Conservation (phyloP, 495 filamentous ascomycete species). For the Acidiella bohemica region DNA sequence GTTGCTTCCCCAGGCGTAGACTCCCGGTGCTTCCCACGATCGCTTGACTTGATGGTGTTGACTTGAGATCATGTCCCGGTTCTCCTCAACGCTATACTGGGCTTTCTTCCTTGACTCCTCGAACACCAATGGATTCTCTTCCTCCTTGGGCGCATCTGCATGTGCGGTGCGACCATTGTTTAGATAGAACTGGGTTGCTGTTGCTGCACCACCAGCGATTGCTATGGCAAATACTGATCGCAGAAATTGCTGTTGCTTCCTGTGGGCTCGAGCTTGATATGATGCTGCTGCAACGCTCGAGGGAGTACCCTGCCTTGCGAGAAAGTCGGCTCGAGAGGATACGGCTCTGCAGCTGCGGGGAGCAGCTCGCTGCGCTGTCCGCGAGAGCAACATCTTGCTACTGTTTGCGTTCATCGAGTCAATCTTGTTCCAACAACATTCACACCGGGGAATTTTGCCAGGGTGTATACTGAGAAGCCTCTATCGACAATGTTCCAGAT, state of each 20-base stretch:
- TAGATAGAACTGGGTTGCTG: constrained; percentile 13
- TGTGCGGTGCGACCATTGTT: constrained; percentile 24
- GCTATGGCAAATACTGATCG: constrained; percentile 15
- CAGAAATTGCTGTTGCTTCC: constrained; percentile 14
- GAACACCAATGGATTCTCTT: constrained; percentile 40
- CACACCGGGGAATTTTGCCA: too few species aligned
- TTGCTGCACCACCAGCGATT: constrained; percentile 13
- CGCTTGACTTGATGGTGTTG: constrained; percentile 75
- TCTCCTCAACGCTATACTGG: constrained; percentile 47
- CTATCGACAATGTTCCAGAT: too few species aligned
- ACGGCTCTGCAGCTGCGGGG: constrained; percentile 13
- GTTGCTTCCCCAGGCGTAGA: constrained; percentile 91
- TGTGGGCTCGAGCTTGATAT: constrained; percentile 4
- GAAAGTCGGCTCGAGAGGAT: constrained; percentile 12
- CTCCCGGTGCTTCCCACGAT: constrained; percentile 77
- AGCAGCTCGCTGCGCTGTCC: constrained; percentile 2
- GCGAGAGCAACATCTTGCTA: constrained; percentile 6
- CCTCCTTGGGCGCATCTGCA: constrained; percentile 33
- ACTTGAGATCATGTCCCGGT: constrained; percentile 55
- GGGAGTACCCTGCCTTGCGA: constrained; percentile 1
- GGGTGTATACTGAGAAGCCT: too few species aligned
- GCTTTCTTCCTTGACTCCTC: constrained; percentile 43
- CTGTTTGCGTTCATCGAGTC: background rate
- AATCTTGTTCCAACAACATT: background rate
- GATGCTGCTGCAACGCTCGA: constrained; percentile 5